These are phyloP conservation scores for Albugo laibachii DNA, from an alignment of 352 stramenopile genomes.

Conservation along the genomic window DNA sequence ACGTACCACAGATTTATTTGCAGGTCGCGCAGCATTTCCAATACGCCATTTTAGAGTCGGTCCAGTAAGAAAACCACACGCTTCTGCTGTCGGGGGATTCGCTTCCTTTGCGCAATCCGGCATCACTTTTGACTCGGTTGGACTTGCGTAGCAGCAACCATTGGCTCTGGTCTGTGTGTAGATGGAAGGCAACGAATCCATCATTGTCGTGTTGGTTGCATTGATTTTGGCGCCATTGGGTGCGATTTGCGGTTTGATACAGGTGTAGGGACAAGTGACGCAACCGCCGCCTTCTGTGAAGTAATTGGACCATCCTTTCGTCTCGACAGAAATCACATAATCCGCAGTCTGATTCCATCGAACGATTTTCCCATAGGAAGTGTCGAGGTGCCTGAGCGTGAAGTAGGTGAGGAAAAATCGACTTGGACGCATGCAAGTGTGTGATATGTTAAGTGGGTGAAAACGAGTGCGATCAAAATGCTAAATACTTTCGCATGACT, in stretches of 20 bases:
- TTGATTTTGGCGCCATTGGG: slow-evolving; percentile 67
- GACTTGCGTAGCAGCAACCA: slow-evolving; percentile 61
- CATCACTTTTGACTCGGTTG: slow-evolving; percentile 19
- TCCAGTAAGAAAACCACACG: slow-evolving; percentile 66
- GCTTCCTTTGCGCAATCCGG: slow-evolving; percentile 42
- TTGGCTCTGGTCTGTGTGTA: slow-evolving; percentile 47
- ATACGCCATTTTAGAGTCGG: slow-evolving; percentile 74
- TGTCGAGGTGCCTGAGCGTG: too few species aligned
- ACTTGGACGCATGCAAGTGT: too few species aligned
- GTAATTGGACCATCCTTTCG: slow-evolving; percentile 70
- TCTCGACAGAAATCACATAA: slow-evolving; percentile 49
- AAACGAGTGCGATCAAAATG: too few species aligned
- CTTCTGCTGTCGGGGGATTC: slow-evolving; percentile 27
- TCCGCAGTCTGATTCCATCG: slow-evolving; percentile 4
- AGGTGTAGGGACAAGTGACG: slow-evolving; percentile 76
- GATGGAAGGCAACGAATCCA: slow-evolving; percentile 40
- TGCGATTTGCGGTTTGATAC: slow-evolving; percentile 40
- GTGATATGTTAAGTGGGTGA: too few species aligned
- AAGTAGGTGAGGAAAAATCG: too few species aligned
- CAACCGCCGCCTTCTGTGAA: slow-evolving; percentile 46
- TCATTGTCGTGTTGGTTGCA: slow-evolving; percentile 48
- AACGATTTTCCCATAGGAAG: too few species aligned
- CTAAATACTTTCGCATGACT: too few species aligned
- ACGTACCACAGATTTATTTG: too few species aligned
- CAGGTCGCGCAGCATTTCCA: slow-evolving; percentile 17